Base-by-base conservation (phyloP, 306 rosid genomes). In the Astragalus membranaceus region DNA sequence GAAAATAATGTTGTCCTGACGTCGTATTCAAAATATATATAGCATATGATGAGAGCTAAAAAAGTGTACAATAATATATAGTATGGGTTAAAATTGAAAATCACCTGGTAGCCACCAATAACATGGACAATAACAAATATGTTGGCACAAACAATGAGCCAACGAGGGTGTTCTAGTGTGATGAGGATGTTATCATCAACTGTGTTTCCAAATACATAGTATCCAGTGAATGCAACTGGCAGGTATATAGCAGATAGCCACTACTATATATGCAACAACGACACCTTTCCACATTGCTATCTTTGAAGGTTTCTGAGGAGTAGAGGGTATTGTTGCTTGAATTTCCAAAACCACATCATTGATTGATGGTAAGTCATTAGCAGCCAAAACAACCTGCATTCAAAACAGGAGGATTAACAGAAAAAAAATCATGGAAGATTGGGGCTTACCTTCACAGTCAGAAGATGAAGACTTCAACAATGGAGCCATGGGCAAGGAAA, bases 261-360 rank as follows among this genome's bases (percentile, higher is more conserved):
- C 98, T 7, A 88, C 91, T 2, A 86, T 0, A 48, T 92, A 92
- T 3, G 98, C 96, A 32, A 84, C 81, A 3, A 88, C 0, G 1
- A 77, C 92, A 12, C 98, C 98, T 61, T 54, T 88, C 98, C 98
- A 92, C 98, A 92, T 88, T 1, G 98, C 91, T 12, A 74, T 88
- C 76, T 88, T 92, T 8, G 98, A 89, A 39, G 96, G 98, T 3
- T 73, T 79, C 10, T 92, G 91, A 0, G 87, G 85, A 0, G 96
- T 80, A 0, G 96, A 89, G 17, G 98, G 98, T 11, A 92, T 92
- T 5, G 98, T 92, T 47, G 96, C 96, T 62, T 92, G 96, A 73
- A 92, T 92, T 75, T 92, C 98, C 49, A 92, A 20, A 26, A 86
- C 98, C 37, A 92, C 92, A 16, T 82, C n/a, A n/a, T n/a, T n/a